Conservation (phyloP, 805 yeast genomes). For the Candida tammaniensis region DNA sequence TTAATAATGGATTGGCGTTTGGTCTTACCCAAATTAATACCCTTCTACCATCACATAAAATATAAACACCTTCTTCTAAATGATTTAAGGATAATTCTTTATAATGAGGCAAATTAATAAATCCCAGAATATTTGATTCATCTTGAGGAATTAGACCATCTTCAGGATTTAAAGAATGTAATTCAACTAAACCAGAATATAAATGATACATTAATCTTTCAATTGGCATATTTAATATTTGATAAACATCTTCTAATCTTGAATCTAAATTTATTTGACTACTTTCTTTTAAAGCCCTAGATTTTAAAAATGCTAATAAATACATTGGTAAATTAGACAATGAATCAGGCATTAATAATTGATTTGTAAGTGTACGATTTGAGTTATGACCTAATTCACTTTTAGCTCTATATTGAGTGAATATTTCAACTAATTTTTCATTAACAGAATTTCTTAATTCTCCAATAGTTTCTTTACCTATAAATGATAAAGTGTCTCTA, state of each 20-base stretch:
- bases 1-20: slow-evolving; percentile 60
- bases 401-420: slow-evolving; percentile 51
- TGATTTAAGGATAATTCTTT: slow-evolving; percentile 42
- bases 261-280: slow-evolving; percentile 56
- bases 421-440: slow-evolving; percentile 41
- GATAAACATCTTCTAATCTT: slow-evolving; percentile 53
- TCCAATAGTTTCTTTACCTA: slow-evolving; percentile 36
- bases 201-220: slow-evolving; percentile 59
- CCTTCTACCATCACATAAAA: slow-evolving; percentile 66
- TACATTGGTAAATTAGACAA: slow-evolving; percentile 68
- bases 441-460: slow-evolving; percentile 40
- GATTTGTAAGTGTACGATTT: slow-evolving; percentile 42
- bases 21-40: slow-evolving; percentile 67
- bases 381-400: slow-evolving; percentile 37
- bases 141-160: slow-evolving; percentile 41
- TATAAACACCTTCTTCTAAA: slow-evolving; percentile 71
- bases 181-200: slow-evolving; percentile 76
- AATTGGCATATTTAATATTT: slow-evolving; percentile 52
- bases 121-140: slow-evolving; percentile 39
- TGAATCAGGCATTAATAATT: slow-evolving; percentile 79
- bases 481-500: slow-evolving; percentile 38
- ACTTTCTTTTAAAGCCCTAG: slow-evolving; percentile 55
- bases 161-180: slow-evolving; percentile 59
- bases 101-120: slow-evolving; percentile 50
- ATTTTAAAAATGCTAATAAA: slow-evolving; percentile 66